A percentile compares a stretch with the other conserved stretches of the same genome.
These are phyloP conservation scores for Laetiporus sulphureus DNA, from an alignment of 1,284 basidiomycete species.

Conservation along the genomic window DNA sequence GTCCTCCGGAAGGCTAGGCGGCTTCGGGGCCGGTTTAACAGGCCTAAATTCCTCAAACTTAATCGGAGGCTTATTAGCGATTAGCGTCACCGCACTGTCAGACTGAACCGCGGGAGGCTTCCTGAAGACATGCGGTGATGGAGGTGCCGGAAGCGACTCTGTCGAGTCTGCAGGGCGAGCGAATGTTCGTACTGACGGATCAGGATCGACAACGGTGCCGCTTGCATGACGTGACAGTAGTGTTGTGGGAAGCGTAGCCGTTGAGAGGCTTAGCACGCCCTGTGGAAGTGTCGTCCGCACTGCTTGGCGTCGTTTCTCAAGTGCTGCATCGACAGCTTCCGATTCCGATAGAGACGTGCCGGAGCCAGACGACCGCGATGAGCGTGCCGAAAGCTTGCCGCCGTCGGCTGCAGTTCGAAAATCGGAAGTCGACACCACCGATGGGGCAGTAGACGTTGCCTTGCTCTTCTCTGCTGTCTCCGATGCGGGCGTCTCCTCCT, in stretches of 20 bases:
- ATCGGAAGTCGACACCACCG: slow-evolving; percentile 2
- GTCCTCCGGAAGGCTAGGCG: too few relatives aligned
- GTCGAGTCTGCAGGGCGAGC: slow-evolving; percentile 66
- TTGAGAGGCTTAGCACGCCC: slow-evolving; percentile 23
- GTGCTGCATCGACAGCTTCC: slow-evolving; percentile 2
- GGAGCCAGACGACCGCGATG: slow-evolving; percentile 17
- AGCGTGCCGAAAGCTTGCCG: slow-evolving; percentile 11
- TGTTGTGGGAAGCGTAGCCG: slow-evolving; percentile 28
- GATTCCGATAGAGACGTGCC: slow-evolving; percentile 16
- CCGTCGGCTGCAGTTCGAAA: slow-evolving; percentile 7
- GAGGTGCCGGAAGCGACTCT: slow-evolving; percentile 47
- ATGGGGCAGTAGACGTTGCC: slow-evolving; percentile 10
- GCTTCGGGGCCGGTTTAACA: too few relatives aligned
- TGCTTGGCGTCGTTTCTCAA: slow-evolving; percentile 13
- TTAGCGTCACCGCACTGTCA: neutral
- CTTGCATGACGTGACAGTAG: slow-evolving; percentile 13
- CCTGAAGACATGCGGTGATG: slow-evolving; percentile 11
- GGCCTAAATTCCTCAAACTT: too few relatives aligned
- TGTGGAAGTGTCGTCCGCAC: slow-evolving; percentile 18
- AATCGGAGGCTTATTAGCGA: too few relatives aligned
- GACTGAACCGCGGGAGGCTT: neutral
- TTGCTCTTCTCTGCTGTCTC: slow-evolving; percentile 5
- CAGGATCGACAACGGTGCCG: slow-evolving; percentile 27
- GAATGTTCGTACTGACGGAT: slow-evolving; percentile 63
- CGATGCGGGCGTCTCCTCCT: slow-evolving; percentile 7